Conservation (phyloP, 495 filamentous ascomycete species). For the Tetracladium marchalianum region DNA sequence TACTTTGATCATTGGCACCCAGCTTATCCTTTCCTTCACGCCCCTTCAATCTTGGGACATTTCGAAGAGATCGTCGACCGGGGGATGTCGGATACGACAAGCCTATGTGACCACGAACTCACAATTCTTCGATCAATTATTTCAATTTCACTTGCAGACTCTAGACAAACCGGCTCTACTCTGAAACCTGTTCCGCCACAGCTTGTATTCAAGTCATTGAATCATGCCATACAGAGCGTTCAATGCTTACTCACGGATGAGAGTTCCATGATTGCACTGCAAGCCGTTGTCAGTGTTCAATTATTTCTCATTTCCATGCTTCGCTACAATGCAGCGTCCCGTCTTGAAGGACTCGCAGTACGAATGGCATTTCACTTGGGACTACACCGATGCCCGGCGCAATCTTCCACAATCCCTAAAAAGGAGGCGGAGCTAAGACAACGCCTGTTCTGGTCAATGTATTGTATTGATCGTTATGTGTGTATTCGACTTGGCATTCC, state of each 20-base stretch:
- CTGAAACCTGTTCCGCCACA: neutral
- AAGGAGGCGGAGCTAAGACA: slow-evolving; percentile 28
- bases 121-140: slow-evolving; percentile 36
- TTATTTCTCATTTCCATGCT: slow-evolving; percentile 36
- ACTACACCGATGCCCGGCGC: slow-evolving; percentile 35
- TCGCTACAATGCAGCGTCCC: slow-evolving; percentile 37
- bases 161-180: neutral
- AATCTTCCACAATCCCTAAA: slow-evolving; percentile 17
- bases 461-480: slow-evolving; percentile 36
- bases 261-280: slow-evolving; percentile 29
- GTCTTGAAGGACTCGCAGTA: slow-evolving; percentile 34
- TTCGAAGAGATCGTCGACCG: slow-evolving; percentile 26
- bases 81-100: slow-evolving; percentile 7
- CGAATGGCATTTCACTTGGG: slow-evolving; percentile 37
- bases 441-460: slow-evolving; percentile 40
- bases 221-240: slow-evolving; percentile 27
- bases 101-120: slow-evolving; percentile 13
- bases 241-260: slow-evolving; percentile 27
- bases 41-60: slow-evolving; percentile 28
- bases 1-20: slow-evolving; percentile 43
- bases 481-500: slow-evolving; percentile 38
- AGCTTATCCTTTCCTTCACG: slow-evolving; percentile 36
- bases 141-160: slow-evolving; percentile 28
- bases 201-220: neutral
- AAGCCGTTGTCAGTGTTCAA: slow-evolving; percentile 34